phyloP scores from a whole-genome alignment of 2,329 filamentous ascomycete species.

The Alternaria angustiovoidea region DNA sequence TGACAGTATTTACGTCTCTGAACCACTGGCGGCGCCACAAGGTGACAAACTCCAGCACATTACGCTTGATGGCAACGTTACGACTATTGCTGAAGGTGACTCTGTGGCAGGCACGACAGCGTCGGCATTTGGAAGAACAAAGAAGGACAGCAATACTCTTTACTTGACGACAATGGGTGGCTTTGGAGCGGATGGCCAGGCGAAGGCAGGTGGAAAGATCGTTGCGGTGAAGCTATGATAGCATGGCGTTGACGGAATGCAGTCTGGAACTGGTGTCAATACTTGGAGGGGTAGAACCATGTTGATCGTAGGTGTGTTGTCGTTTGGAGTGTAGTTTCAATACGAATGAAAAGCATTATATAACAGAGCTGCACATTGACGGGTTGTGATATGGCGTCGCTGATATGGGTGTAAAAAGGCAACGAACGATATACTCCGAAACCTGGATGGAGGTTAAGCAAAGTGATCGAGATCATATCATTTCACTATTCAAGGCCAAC shows the following conservation, averaged over 20 bases:
- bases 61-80: slow-evolving; percentile 16
- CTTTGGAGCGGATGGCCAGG: slow-evolving; percentile 26
- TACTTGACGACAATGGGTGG: slow-evolving; percentile 39
- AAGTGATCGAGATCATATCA: neutral
- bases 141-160: slow-evolving; percentile 22
- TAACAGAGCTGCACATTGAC: neutral
- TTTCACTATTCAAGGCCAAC: neutral
- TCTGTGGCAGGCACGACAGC: slow-evolving; percentile 27
- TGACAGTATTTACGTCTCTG: slow-evolving; percentile 22
- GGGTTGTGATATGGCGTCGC: neutral
- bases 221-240: slow-evolving; percentile 21
- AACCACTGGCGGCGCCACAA: slow-evolving; percentile 13
- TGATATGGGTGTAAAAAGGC: neutral
- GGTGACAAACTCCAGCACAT: slow-evolving; percentile 22
- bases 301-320: neutral
- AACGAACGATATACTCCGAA: neutral
- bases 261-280: neutral
- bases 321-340: neutral
- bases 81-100: slow-evolving; percentile 13
- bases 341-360: neutral
- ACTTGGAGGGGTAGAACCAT: neutral
- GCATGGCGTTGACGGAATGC: neutral
- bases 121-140: slow-evolving; percentile 24
- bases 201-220: slow-evolving; percentile 34
- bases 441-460: neutral